Base-by-base conservation (phyloP, 768 basidiomycete species). In the Rhodotorula toruloides region DNA sequence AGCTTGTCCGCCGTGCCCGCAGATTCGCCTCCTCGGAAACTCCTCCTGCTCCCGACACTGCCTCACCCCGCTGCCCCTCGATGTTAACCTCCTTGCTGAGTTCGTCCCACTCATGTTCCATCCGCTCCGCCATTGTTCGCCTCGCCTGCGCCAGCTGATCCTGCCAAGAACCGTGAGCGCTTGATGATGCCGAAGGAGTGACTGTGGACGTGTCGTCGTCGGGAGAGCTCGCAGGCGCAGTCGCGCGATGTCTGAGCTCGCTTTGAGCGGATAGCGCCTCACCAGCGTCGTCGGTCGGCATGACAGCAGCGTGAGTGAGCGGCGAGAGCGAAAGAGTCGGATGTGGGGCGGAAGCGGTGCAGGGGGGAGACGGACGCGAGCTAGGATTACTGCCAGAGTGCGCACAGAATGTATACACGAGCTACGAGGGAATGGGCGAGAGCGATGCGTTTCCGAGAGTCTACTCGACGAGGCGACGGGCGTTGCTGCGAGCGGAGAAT, bases 101-200 rank as follows among this genome's bases (percentile, higher is more conserved):
- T 4, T 25, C 29, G n/a, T n/a, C n/a, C n/a, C n/a, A n/a, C n/a
- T n/a, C n/a, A 3, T 22, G 14, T 27, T 19, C 40, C 13, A 48
- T 4, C 22, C 11, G 9, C 36, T 21, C 44, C 37, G 58, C 47
- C 32, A 64, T 50, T 3, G 40, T 56, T 14, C 17, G 29, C 6
- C 63, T 31, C 7, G 48, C 63, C 8, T 31, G 32, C 22, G 29
- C 47, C 27, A 64, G 55, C 21, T 58, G 63, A 21, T 11, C 48
- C n/a, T 60, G 52, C 58, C 58, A 66, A 47, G 53, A 54, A 14
- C 29, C 3, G 0, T 7, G 2, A 1, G 11, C 19, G 17, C 39
- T 8, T 0, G 27, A 1, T 1, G 39, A 2, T 5, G 27, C 6
- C 9, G 54, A 14, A 16, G 54, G 11, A 39, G 39, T 36, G 44